Percentiles rank a stretch among this genome's conserved stretches.
phyloP scores from a whole-genome alignment of 495 filamentous ascomycete genomes.

The Penicillium herquei region DNA sequence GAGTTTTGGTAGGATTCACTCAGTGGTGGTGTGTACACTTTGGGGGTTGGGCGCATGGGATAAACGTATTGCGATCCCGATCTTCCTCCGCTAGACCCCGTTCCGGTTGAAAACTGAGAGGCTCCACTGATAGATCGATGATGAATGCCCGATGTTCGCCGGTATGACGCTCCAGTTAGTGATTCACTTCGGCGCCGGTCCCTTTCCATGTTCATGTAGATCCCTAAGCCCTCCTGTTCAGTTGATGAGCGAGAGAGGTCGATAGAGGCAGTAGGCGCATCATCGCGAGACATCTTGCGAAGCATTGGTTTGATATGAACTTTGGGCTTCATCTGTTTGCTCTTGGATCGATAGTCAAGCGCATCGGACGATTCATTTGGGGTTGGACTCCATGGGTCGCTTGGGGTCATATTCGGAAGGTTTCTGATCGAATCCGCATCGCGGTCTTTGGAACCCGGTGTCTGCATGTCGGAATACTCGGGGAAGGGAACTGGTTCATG shows the following conservation, averaged over 20 bases:
- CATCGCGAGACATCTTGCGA: constrained; percentile 53
- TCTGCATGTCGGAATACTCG: constrained; percentile 14
- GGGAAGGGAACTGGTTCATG: constrained; percentile 20
- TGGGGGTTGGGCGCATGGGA: constrained; percentile 59
- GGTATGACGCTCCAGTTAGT: constrained; percentile 21
- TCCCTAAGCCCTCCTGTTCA: constrained; percentile 57
- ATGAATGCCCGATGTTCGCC: constrained; percentile 43
- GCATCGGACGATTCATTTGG: constrained; percentile 18
- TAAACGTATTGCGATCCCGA: constrained; percentile 55
- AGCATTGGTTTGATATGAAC: constrained; percentile 57
- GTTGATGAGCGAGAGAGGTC: constrained; percentile 55
- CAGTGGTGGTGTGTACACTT: constrained; percentile 55
- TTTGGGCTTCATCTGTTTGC: constrained; percentile 27
- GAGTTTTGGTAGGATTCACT: constrained; percentile 52
- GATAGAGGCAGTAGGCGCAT: constrained; percentile 41
- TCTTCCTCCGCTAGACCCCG: constrained; percentile 47
- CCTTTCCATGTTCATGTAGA: constrained; percentile 50
- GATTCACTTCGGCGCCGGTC: constrained; percentile 31
- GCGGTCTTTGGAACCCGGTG: constrained; percentile 6
- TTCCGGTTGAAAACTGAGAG: constrained; percentile 52
- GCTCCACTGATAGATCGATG: constrained; percentile 55
- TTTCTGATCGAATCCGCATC: constrained; percentile 9
- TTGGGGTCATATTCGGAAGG: constrained; percentile 8
- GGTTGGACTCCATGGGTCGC: constrained; percentile 12
- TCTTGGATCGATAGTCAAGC: constrained; percentile 26